Base-by-base conservation (phyloP, 2,329 filamentous ascomycete species). In the Trichophyton equinum region DNA sequence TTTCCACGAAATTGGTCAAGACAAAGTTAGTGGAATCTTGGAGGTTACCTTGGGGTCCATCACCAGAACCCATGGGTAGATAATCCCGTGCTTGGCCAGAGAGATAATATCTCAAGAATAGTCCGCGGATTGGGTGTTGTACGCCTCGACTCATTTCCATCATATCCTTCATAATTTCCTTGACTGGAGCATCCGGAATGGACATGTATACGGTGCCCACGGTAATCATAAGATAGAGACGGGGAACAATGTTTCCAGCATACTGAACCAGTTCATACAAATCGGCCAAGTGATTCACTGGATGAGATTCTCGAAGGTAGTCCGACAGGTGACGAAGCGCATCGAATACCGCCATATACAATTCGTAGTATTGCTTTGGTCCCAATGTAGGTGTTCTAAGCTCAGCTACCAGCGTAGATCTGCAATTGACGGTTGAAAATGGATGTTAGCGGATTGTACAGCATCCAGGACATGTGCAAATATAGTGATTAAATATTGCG, bases 161-260 rank as follows among this genome's bases (percentile, higher is more conserved):
- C 94, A 99, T 99, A 75, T 99, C 94, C 77, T 99, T 99, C 94
- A 99, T 99, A 64, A 99, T 90, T 79, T 99, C 94, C 77, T 99
- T 99, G 67, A 99, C 94, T 0, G 94, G 94, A 62, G 95, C 94
- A 81, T 97, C 94, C 70, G 94, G 88, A 71, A 99, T 95, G 27
- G 89, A 87, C 94, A 99, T 99, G 79, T 99, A 99, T 57, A 96
- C 95, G 1, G 94, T 99, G 62, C 94, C 94, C 44, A 99, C 95
- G 0, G 95, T 99, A 70, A 99, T 94, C 95, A 99, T 99, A 63
- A 99, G 86, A 74, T 99, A 99, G 64, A 99, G 79, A 66, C 94
- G 86, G 25, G 94, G 94, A 62, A 99, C 87, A 67, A 99, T 97
- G 73, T 99, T 99, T 65, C 95, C 94, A 60, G 91, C 91, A 84